Conservation (phyloP, 2,329 filamentous ascomycete species). For the Ascochyta fabae region DNA sequence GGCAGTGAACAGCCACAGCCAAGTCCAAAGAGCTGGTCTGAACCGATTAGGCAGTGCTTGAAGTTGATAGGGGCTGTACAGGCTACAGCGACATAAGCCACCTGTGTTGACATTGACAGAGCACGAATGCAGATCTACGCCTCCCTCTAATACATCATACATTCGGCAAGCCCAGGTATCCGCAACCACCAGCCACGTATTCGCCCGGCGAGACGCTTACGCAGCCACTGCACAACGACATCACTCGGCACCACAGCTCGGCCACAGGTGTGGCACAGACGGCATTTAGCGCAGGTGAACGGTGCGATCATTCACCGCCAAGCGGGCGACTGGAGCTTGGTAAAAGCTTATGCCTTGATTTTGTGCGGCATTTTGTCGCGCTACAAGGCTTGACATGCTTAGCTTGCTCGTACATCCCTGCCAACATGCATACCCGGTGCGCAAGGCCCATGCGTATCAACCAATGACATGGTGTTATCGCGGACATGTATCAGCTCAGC, state of each 20-base stretch:
- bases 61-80: background rate
- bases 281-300: background rate
- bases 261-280: constrained; percentile 18
- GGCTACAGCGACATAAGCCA: background rate
- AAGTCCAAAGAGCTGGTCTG: no score
- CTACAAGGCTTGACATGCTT: constrained; percentile 38
- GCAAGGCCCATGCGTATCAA: background rate
- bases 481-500: constrained; percentile 17
- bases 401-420: constrained; percentile 15
- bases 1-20: background rate
- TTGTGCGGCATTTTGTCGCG: constrained; percentile 33
- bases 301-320: constrained; percentile 29
- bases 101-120: background rate
- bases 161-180: no score
- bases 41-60: no score
- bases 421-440: constrained; percentile 11
- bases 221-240: constrained; percentile 25
- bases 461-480: background rate
- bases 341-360: constrained; percentile 33
- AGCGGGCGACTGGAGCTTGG: constrained; percentile 31
- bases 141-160: background rate
- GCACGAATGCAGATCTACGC: no score
- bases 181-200: background rate
- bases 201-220: background rate
- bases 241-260: constrained; percentile 6